phyloP scores from a whole-genome alignment of 306 rosid genomes.

The Rosa chinensis region DNA sequence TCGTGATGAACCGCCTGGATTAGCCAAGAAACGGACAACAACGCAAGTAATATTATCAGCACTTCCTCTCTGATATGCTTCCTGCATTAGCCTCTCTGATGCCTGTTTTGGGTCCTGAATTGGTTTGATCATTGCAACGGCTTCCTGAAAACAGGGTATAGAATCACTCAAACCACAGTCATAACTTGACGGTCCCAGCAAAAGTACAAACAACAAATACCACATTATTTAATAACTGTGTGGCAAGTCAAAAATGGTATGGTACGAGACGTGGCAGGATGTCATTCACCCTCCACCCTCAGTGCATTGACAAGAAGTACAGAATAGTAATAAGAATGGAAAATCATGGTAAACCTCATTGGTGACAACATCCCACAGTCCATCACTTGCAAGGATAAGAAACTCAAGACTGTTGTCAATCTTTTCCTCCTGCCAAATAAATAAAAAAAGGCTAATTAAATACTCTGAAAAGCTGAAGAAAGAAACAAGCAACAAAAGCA shows the following conservation, averaged over 20 bases:
- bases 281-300: not conserved
- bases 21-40: conserved; percentile 83
- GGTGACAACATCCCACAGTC: conserved; percentile 96
- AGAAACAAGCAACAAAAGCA: not conserved
- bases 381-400: conserved; percentile 96
- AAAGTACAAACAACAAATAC: not conserved
- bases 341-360: conserved; percentile 65
- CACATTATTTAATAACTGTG: not conserved
- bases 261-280: not conserved
- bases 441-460: not conserved
- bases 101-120: conserved; percentile 81
- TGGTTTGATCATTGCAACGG: conserved; percentile 77
- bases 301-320: not conserved
- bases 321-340: not conserved
- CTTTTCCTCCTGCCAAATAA: conserved; percentile 67
- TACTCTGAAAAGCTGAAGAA: not conserved
- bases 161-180: not conserved
- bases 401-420: conserved; percentile 88
- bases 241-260: not conserved
- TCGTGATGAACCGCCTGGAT: conserved; percentile 54
- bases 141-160: conserved; percentile 58
- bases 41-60: conserved; percentile 91
- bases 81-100: conserved; percentile 84
- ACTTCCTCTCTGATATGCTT: conserved; percentile 89
- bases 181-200: not conserved